Evolutionary conservation across 495 filamentous ascomycete genomes (phyloP).

Genomic region (Elasticomyces elasticus): DNA sequence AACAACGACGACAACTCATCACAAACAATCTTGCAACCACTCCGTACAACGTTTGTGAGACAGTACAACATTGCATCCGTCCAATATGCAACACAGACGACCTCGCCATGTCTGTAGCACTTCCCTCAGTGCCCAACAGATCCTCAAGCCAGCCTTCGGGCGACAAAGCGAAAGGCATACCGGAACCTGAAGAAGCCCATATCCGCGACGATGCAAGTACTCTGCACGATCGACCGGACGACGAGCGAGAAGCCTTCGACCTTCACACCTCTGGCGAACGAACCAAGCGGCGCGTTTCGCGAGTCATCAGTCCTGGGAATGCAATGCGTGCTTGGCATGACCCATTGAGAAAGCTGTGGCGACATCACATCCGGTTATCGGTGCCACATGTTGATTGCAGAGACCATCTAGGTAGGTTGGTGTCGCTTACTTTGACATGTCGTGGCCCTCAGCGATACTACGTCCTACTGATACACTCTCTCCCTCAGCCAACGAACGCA

Average conservation of each 20-base stretch:
- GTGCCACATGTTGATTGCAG: conserved; percentile 37
- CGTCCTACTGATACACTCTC: background rate
- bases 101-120: background rate
- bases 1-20: too few relatives aligned
- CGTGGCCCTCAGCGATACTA: too few relatives aligned
- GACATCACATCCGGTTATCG: conserved; percentile 35
- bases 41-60: too few relatives aligned
- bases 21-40: too few relatives aligned
- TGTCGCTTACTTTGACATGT: background rate
- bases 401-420: conserved; percentile 49
- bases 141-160: background rate
- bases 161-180: background rate
- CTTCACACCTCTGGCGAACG: background rate
- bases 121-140: background rate
- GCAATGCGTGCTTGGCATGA: conserved; percentile 23
- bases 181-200: conserved; percentile 15
- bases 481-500: conserved; percentile 60
- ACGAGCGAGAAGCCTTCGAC: conserved; percentile 8
- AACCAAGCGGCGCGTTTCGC: background rate
- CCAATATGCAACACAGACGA: background rate
- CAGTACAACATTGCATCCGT: background rate
- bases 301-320: background rate
- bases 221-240: conserved; percentile 3
- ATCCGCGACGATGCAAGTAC: background rate
- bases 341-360: conserved; percentile 35